Evolutionary conservation across 2,329 filamentous ascomycete genomes (phyloP), one percentile per base, ranked within the genome.

Genomic region (Beauveria sp.): DNA sequence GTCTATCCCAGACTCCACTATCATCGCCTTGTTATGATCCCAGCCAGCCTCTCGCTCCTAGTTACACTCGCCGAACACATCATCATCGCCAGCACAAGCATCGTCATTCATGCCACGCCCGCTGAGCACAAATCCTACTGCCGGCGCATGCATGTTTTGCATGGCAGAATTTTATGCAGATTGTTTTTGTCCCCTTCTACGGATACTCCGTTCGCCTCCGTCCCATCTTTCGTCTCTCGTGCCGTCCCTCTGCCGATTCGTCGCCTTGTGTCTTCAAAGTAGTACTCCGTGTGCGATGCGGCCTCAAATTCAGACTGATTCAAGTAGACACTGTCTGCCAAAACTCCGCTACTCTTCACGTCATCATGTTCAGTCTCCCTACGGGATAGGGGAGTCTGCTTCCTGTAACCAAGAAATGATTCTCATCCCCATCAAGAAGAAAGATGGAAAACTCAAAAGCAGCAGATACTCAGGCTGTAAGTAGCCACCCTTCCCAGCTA

Each of bases 1-100:
- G 40, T n/a, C 26, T 53, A 3, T 26, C n/a, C 40, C 18, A 42
- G 42, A 38, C 50, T 51, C 58, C 58, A 54, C 58, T 20, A 18
- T 22, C 55, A 53, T 60, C 58, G 42, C 40, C 50, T 50, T 60
- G 58, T 60, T 54, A 47, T 60, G 49, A 47, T 53, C 49, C 49
- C 57, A 22, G 24, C 18, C 5, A 28, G n/a, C 14, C 45, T 9
- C 3, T 14, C 6, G 20, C 34, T 8, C 20, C 5, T 18, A 24
- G 22, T 24, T 24, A 5, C 4, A 18, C 3, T 59, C 3, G 34
- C 26, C 20, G 1, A 5, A 5, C 40, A 60, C 49, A 53, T 24
- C 57, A 42, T 46, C 49, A 26, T 42, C 34, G 34, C 8, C 52
- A 43, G n/a, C 34, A 30, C n/a, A 45, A 30, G 16, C 24, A 55